Evolutionary conservation across 2,329 filamentous ascomycete genomes (phyloP).

Genomic region (Penicillium hesseltinei): DNA sequence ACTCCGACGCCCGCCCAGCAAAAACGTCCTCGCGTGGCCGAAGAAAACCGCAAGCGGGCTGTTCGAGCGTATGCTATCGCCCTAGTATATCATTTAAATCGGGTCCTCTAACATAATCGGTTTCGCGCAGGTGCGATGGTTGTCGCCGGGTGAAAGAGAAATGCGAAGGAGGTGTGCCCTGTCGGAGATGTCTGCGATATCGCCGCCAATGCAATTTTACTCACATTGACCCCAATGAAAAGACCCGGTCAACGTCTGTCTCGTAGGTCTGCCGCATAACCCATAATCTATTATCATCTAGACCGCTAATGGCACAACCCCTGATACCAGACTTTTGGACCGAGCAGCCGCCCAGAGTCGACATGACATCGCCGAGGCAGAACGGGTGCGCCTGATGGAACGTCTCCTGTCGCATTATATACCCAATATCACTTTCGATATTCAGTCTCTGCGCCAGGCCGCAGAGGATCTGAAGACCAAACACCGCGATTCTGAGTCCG

Average conservation of each 20-base stretch:
- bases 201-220: conserved; percentile 53
- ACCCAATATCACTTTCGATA: conserved; percentile 46
- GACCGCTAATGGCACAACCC: conserved; percentile 5
- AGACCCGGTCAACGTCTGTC: conserved; percentile 31
- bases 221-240: conserved; percentile 37
- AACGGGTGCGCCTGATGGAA: conserved; percentile 47
- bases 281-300: neutral
- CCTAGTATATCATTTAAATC: neutral
- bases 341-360: conserved; percentile 31
- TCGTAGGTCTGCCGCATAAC: conserved; percentile 27
- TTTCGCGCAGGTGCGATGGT: conserved; percentile 50
- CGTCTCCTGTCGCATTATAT: conserved; percentile 49
- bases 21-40: conserved; percentile 42
- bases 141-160: conserved; percentile 58
- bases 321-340: conserved; percentile 27
- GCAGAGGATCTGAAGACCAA: conserved; percentile 46
- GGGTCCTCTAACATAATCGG: conserved; percentile 12
- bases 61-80: conserved; percentile 38
- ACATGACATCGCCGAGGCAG: conserved; percentile 37
- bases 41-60: conserved; percentile 43
- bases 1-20: conserved; percentile 28
- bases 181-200: conserved; percentile 53
- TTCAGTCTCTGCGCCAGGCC: conserved; percentile 44
- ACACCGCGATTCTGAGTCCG: conserved; percentile 34
- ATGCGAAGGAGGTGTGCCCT: conserved; percentile 56